Percentiles rank a stretch among this genome's conserved stretches.
These are phyloP conservation scores for Salix udensis DNA, from an alignment of 345 rosid species.

Conservation along the genomic window DNA sequence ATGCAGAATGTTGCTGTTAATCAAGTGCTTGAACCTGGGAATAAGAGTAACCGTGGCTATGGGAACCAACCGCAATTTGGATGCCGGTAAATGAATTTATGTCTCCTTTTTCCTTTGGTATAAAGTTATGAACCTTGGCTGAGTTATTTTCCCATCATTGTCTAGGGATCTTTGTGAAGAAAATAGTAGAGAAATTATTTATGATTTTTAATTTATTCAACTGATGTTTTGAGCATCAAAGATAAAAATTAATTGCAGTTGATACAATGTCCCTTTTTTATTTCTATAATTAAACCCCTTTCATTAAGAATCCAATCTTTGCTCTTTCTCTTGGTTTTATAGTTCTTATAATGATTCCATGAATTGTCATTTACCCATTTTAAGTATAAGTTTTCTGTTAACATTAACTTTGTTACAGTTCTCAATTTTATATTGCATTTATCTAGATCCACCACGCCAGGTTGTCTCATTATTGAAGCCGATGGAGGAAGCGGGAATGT, in stretches of 20 bases:
- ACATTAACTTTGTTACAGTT: constrained; percentile 4
- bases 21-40: constrained; percentile 73
- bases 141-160: neutral
- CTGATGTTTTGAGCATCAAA: neutral
- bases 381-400: neutral
- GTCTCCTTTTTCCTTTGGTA: neutral
- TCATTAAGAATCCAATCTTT: neutral
- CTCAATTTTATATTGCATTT: constrained; percentile 26
- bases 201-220: neutral
- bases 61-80: constrained; percentile 66
- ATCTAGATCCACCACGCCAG: constrained; percentile 57
- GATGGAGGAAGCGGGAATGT: constrained; percentile 67
- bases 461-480: constrained; percentile 69
- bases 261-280: neutral
- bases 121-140: constrained; percentile 1
- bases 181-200: too few species aligned
- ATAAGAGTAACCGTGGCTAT: constrained; percentile 83
- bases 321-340: neutral
- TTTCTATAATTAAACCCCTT: neutral
- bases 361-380: neutral
- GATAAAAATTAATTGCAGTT: neutral
- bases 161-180: neutral
- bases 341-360: neutral
- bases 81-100: constrained; percentile 38
- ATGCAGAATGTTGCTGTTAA: constrained; percentile 66